Conservation (phyloP, 1,139 yeast genomes). For the Waltiozyma sp. region DNA sequence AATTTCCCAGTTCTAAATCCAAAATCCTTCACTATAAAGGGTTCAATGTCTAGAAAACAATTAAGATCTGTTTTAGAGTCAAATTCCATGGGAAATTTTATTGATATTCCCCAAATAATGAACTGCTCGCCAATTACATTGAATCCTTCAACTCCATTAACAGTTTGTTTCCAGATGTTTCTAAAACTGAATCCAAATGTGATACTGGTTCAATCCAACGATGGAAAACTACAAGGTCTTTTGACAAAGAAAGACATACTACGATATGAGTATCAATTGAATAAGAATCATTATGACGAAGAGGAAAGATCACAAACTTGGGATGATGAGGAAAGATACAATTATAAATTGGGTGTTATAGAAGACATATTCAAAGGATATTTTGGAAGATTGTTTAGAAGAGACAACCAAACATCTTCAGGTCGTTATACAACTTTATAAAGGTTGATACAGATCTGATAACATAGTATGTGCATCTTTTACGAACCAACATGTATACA, state of each 20-base stretch:
- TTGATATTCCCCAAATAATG: not conserved
- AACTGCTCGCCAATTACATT: not conserved
- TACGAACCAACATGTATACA: too few relatives aligned
- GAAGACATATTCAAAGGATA: not conserved
- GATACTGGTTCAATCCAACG: slow-evolving; percentile 45
- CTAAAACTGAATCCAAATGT: slow-evolving; percentile 72
- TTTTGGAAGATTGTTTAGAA: not conserved
- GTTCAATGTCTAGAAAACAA: not conserved
- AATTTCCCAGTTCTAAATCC: not conserved
- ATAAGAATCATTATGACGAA: slow-evolving; percentile 7
- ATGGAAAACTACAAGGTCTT: slow-evolving; percentile 46
- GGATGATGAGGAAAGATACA: not conserved
- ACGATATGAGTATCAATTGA: slow-evolving; percentile 27
- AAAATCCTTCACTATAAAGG: not conserved
- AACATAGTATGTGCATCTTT: too few relatives aligned
- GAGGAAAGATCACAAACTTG: slow-evolving; percentile 7
- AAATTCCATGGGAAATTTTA: not conserved
- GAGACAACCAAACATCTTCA: not conserved
- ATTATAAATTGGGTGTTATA: not conserved
- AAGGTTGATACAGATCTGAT: too few relatives aligned
- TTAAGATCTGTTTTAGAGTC: not conserved
- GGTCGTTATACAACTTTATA: too few relatives aligned
- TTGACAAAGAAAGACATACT: slow-evolving; percentile 61
- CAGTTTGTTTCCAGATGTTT: slow-evolving; percentile 52
- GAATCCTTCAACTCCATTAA: slow-evolving; percentile 39